These are phyloP conservation scores for Teunomyces tritomae DNA, from an alignment of 805 yeast genomes.

Conservation along the genomic window DNA sequence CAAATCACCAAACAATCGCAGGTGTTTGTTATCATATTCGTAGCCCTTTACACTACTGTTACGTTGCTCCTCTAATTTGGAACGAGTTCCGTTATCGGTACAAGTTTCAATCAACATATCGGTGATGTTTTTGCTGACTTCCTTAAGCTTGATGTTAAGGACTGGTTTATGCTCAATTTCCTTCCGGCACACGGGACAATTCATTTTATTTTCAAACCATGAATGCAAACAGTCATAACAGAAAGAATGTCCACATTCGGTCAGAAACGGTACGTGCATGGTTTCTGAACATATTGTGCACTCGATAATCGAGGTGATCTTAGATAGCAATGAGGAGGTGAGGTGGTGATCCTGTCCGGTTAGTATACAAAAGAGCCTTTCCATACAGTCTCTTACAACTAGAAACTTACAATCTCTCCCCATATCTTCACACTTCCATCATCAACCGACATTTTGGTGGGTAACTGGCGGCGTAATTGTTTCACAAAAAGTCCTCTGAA, in stretches of 20 bases:
- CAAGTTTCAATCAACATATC: slow-evolving; percentile 39
- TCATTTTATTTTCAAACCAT: slow-evolving; percentile 57
- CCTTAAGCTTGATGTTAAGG: slow-evolving; percentile 51
- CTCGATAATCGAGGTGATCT: slow-evolving; percentile 31
- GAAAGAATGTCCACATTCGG: slow-evolving; percentile 71
- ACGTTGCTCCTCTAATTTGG: slow-evolving; percentile 22
- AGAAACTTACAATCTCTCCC: slow-evolving; percentile 11
- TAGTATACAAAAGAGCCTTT: slow-evolving; percentile 8
- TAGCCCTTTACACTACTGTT: slow-evolving; percentile 32
- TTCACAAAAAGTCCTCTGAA: background rate
- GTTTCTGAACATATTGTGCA: slow-evolving; percentile 71
- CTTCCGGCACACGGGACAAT: slow-evolving; percentile 70
- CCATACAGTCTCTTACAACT: background rate
- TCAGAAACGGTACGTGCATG: slow-evolving; percentile 62
- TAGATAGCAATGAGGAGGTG: slow-evolving; percentile 22
- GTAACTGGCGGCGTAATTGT: background rate
- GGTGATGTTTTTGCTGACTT: slow-evolving; percentile 40
- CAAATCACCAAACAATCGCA: slow-evolving; percentile 45
- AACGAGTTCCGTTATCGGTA: slow-evolving; percentile 22
- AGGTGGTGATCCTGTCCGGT: slow-evolving; percentile 21
- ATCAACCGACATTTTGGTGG: slow-evolving; percentile 2
- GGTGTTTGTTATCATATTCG: slow-evolving; percentile 35
- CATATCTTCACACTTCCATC: slow-evolving; percentile 10
- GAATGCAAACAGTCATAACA: slow-evolving; percentile 63
- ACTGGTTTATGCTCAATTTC: slow-evolving; percentile 49